A percentile compares a stretch with the other conserved stretches of the same genome.
Evolutionary conservation across 2,329 filamentous ascomycete genomes (phyloP).

Genomic region (Fusarium albosuccineum): DNA sequence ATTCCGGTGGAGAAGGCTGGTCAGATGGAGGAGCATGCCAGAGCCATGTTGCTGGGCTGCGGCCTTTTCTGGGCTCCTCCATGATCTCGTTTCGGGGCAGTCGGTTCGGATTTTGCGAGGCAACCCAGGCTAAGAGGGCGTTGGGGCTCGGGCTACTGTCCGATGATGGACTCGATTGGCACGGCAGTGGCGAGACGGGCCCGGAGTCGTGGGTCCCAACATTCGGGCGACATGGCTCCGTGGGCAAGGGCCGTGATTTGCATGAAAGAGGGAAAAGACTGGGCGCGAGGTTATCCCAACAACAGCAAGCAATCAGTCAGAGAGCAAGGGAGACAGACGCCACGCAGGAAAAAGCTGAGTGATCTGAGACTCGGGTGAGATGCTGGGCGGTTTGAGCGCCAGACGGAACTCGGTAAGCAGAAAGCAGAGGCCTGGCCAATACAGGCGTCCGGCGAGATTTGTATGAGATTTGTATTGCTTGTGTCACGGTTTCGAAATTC

Average conservation of each 20-base stretch:
- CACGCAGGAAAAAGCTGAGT: slow-evolving; percentile 6
- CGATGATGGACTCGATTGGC: slow-evolving; percentile 46
- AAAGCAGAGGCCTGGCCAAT: slow-evolving; percentile 1
- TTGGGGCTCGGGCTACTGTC: slow-evolving; percentile 48
- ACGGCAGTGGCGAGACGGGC: slow-evolving; percentile 46
- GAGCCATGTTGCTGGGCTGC: slow-evolving; percentile 33
- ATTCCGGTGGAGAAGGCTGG: slow-evolving; percentile 38
- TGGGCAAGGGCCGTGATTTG: slow-evolving; percentile 26
- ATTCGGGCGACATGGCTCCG: slow-evolving; percentile 34
- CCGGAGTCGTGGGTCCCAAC: slow-evolving; percentile 40
- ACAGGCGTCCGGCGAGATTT: slow-evolving; percentile 34
- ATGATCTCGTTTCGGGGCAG: slow-evolving; percentile 36
- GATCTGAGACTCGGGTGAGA: slow-evolving; percentile 8
- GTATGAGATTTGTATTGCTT: slow-evolving; percentile 44
- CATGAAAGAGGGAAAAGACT: slow-evolving; percentile 8
- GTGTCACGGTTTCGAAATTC: slow-evolving; percentile 42
- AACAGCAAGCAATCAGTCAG: slow-evolving; percentile 16
- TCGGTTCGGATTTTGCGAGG: slow-evolving; percentile 36
- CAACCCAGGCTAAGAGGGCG: slow-evolving; percentile 34
- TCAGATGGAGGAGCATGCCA: slow-evolving; percentile 7
- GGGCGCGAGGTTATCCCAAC: slow-evolving; percentile 32
- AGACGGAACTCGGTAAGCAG: slow-evolving; percentile 24
- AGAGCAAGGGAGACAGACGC: slow-evolving; percentile 17
- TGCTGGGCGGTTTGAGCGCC: slow-evolving; percentile 2
- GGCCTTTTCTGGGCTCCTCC: slow-evolving; percentile 44